Evolutionary conservation across 208 protist genomes (phyloP).

Genomic region (Acanthamoeba lenticulata): DNA sequence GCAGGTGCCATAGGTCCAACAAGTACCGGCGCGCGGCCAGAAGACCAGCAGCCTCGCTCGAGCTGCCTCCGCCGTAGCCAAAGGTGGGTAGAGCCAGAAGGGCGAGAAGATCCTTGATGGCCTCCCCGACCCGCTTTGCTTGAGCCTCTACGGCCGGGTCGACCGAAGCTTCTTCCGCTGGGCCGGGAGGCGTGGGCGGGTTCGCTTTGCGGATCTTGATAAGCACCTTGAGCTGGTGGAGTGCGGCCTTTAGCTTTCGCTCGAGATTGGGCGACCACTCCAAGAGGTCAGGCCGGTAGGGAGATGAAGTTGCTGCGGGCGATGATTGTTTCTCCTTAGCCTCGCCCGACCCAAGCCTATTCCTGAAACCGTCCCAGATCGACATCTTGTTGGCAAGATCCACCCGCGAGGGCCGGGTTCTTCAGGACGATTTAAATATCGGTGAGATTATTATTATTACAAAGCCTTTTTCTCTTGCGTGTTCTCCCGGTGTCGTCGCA

Average conservation of each 20-base stretch:
- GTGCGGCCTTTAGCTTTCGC: background rate
- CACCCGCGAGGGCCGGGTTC: no score
- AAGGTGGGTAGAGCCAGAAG: constrained; percentile 3
- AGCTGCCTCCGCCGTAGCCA: background rate
- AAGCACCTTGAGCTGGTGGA: constrained; percentile 52
- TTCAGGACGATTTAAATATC: background rate
- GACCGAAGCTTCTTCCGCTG: background rate
- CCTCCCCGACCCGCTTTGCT: background rate
- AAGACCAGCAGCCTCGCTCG: background rate
- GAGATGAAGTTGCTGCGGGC: background rate
- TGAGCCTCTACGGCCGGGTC: constrained; percentile 8
- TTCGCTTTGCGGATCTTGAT: background rate
- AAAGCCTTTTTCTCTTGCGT: background rate
- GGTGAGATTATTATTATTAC: no score
- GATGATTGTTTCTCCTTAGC: constrained; percentile 31
- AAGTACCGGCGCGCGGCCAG: constrained; percentile 9
- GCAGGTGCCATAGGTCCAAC: constrained; percentile 61
- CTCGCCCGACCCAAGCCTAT: background rate
- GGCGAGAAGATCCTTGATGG: constrained; percentile 32
- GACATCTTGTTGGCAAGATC: constrained; percentile 36
- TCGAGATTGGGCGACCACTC: constrained; percentile 49
- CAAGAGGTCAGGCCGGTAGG: background rate
- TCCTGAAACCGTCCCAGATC: constrained; percentile 54
- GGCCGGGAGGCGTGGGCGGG: background rate
- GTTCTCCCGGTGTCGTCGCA: no score